phyloP scores from a whole-genome alignment of 2,329 filamentous ascomycete genomes.

The Niveomyces coronatus region DNA sequence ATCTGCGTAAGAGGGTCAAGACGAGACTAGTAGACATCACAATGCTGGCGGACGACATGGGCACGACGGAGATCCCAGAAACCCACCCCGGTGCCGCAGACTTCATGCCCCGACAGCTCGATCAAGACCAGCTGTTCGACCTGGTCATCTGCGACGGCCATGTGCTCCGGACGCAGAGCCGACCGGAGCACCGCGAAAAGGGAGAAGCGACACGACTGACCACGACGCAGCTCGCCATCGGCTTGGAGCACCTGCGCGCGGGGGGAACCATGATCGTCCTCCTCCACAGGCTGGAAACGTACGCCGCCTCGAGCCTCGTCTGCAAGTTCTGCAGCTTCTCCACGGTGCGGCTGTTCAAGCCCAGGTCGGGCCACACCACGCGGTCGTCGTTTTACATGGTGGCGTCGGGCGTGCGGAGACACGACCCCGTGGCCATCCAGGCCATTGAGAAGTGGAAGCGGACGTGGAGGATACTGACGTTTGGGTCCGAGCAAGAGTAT shows the following conservation, averaged over 20 bases:
- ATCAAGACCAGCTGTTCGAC: slow-evolving; percentile 22
- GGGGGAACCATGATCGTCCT: slow-evolving; percentile 42
- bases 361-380: slow-evolving; percentile 25
- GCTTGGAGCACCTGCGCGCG: slow-evolving; percentile 31
- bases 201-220: slow-evolving; percentile 28
- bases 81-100: slow-evolving; percentile 16
- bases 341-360: slow-evolving; percentile 34
- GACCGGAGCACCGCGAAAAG: slow-evolving; percentile 21
- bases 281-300: slow-evolving; percentile 36
- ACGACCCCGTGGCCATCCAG: slow-evolving; percentile 19
- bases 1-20: background rate
- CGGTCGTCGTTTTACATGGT: slow-evolving; percentile 44
- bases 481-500: slow-evolving; percentile 22
- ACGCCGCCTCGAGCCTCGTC: slow-evolving; percentile 27
- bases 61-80: slow-evolving; percentile 20
- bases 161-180: slow-evolving; percentile 30
- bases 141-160: slow-evolving; percentile 39
- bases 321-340: slow-evolving; percentile 32
- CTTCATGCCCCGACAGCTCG: slow-evolving; percentile 21
- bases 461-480: slow-evolving; percentile 29
- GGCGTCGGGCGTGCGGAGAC: slow-evolving; percentile 29
- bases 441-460: slow-evolving; percentile 31
- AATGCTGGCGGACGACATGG: slow-evolving; percentile 38
- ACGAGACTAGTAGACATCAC: slow-evolving; percentile 35
- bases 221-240: slow-evolving; percentile 31